phyloP scores from a whole-genome alignment of 2,329 filamentous ascomycete species.

The Didymella keratinophila region DNA sequence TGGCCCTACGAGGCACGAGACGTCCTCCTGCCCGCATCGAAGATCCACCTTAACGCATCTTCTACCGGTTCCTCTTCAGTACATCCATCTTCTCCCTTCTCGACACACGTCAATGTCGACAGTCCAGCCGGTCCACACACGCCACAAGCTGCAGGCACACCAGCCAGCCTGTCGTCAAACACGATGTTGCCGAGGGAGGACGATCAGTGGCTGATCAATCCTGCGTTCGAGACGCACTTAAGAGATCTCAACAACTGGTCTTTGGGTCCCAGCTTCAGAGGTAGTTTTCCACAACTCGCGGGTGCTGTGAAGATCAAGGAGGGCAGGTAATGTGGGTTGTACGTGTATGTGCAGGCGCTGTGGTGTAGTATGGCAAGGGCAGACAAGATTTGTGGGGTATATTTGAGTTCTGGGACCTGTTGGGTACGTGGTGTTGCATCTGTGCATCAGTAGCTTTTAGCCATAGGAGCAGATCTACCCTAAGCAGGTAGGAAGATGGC shows the following conservation, averaged over 20 bases:
- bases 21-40: constrained; percentile 64
- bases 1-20: constrained; percentile 84
- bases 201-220: constrained; percentile 80
- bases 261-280: constrained; percentile 72
- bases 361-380: too few relatives aligned
- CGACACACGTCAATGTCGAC: constrained; percentile 41
- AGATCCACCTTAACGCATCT: constrained; percentile 28
- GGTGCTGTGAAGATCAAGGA: constrained; percentile 46
- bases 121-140: constrained; percentile 38
- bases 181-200: constrained; percentile 37
- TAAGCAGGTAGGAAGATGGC: too few relatives aligned
- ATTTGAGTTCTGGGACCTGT: too few relatives aligned
- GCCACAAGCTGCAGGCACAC: constrained; percentile 32
- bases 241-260: constrained; percentile 81
- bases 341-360: neutral
- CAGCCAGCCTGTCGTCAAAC: constrained; percentile 21
- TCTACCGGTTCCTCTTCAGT: constrained; percentile 37
- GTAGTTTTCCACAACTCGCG: constrained; percentile 66
- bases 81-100: constrained; percentile 39
- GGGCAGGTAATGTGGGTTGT: constrained; percentile 23
- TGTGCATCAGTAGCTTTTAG: too few relatives aligned
- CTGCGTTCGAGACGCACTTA: constrained; percentile 84
- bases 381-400: too few relatives aligned
- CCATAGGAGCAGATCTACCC: too few relatives aligned
- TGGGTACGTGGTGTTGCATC: too few relatives aligned